Evolutionary conservation across 306 rosid species (phyloP), one percentile per base, ranked within the genome.

Genomic region (Calophaca sinica): DNA sequence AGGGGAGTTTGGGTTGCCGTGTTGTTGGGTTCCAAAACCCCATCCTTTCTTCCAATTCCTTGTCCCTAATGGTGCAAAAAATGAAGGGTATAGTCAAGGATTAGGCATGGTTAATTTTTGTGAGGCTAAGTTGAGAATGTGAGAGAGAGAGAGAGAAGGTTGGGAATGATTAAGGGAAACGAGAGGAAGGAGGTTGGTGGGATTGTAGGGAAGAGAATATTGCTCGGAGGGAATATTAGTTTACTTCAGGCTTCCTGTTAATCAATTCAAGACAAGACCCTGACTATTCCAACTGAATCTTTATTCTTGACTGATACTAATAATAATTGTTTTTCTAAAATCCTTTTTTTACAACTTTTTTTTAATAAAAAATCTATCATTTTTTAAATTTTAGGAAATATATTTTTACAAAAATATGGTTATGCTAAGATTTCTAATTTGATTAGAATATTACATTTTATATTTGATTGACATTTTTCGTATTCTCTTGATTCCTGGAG

Each of bases 11-110:
- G 53, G 20, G 51, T 63, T 15, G 70, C 51, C 70, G 20, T 42
- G 36, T 42, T 41, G 13, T 41, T 42, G 36, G 70, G 9, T 64
- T 42, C 70, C 70, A 44, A 64, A 64, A 64, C 70, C 52, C 53
- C 70, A 64, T 64, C 70, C 51, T 64, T 42, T 7, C 8, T 8
- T 8, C 11, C 11, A 20, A 20, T 20, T 7, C 20, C 52, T 52
- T 42, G 20, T 10, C 53, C 70, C 50, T 41, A 42, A 64, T 42
- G 52, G 1, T 20, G 52, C 12, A 20, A 64, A 64, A 64, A 64
- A 20, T 20, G 52, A 26, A 14, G 3, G 48, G 14, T 38, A 42
- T 15, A 41, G 52, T 64, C 70, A 64, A 20, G 2, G 15, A 39
- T 6, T 26, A 42, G 36, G 51, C 70, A 64, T 64, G 20, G 35